Base-by-base conservation (phyloP, 768 basidiomycete species). In the Wakefieldia striispora region DNA sequence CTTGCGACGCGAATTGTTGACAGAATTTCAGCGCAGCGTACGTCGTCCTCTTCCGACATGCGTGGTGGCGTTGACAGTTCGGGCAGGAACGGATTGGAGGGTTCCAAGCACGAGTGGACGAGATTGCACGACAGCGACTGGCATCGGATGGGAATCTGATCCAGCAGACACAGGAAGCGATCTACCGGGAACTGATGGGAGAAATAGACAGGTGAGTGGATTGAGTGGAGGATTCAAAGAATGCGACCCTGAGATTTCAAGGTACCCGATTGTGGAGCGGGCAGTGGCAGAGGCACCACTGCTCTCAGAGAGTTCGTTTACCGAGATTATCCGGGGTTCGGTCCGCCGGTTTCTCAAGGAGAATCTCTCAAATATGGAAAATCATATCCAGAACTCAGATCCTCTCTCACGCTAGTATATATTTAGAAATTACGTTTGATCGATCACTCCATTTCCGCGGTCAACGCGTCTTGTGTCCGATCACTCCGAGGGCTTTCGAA, bases 251-350 rank as follows among this genome's bases (percentile, higher is more conserved):
- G 33, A 33, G 33, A 33, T 16, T 23, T 20, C 19, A 45, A 86
- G 86, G 50, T 86, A 81, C 64, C 84, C 84, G 16, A 69, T 85
- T 23, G 75, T 86, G 24, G 83, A 86, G 53, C 80, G 83, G 16
- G 82, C 83, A 11, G 77, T 81, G 3, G 71, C 70, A 27, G 80
- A 79, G 37, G 68, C 75, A 5, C 72, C 72, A 44, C 68, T 75
- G 44, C 69, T 82, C 26, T 73, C 75, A n/a, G 78, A 83, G 51
- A 58, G 69, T 12, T 54, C 70, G 12, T 80, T 83, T 58, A 54
- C 71, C 3, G 68, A 71, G 45, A 71, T 66, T 35, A 70, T 83
- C 40, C 73, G 68, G 40, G 55, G 55, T 16, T 74, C 74, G 7
- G 49, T 81, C 13, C 66, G 75, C 43, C 76, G 72, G 17, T 76